A percentile compares a stretch with the other conserved stretches of the same genome.
Evolutionary conservation across 1,139 yeast genomes (phyloP).

Genomic region (Candida tropicalis): DNA sequence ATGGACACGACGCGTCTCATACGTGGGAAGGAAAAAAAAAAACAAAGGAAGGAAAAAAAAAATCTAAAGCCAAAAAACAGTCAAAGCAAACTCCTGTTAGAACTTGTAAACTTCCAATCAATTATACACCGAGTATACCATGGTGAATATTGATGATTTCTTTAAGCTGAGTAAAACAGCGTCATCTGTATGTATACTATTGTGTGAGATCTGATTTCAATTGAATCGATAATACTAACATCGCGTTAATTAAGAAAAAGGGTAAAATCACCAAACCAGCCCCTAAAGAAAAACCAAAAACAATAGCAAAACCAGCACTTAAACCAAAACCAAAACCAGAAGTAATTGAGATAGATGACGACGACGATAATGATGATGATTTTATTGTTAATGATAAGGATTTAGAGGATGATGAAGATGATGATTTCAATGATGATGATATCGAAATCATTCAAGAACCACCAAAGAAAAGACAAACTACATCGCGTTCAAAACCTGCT

Average conservation of each 20-base stretch:
- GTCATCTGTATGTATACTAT: slow-evolving; percentile 8
- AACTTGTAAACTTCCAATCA: not conserved
- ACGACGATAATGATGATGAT: slow-evolving; percentile 14
- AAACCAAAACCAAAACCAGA: slow-evolving; percentile 13
- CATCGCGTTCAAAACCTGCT: slow-evolving; percentile 9
- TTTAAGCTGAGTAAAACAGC: slow-evolving; percentile 7
- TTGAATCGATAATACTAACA: slow-evolving; percentile 7
- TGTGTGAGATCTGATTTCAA: not conserved
- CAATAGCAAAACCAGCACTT: slow-evolving; percentile 8
- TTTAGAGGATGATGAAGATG: slow-evolving; percentile 15
- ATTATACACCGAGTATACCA: not conserved
- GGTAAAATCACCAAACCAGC: slow-evolving; percentile 7
- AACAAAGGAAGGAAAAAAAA: not conserved
- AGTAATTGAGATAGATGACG: slow-evolving; percentile 20
- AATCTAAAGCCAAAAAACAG: not conserved
- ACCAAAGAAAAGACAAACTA: slow-evolving; percentile 4
- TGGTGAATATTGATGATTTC: slow-evolving; percentile 16
- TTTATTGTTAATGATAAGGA: slow-evolving; percentile 1
- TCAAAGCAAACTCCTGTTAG: not conserved
- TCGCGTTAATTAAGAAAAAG: not conserved
- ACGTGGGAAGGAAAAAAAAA: not conserved
- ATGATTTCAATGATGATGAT: slow-evolving; percentile 11
- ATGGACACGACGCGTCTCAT: slow-evolving; percentile 3
- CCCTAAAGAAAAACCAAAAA: not conserved
- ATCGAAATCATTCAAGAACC: not conserved